These are phyloP conservation scores for Thamnidium elegans DNA, from an alignment of 192 early-diverging fungal species.

Conservation along the genomic window DNA sequence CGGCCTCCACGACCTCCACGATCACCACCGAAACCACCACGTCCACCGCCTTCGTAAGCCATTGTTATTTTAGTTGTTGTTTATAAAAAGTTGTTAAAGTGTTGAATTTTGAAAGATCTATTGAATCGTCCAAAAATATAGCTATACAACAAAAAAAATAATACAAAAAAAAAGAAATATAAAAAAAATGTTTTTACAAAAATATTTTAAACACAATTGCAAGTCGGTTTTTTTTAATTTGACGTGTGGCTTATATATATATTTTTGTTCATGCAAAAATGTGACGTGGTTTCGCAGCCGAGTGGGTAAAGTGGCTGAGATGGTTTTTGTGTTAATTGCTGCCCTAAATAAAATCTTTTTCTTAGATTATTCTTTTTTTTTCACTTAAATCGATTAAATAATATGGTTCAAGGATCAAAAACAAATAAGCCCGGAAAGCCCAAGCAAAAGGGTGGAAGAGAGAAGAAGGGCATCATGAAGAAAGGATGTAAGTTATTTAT, in stretches of 20 bases:
- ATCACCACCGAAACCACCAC: slow-evolving; percentile 34
- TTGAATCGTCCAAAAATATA: background rate
- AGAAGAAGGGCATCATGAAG: slow-evolving; percentile 23
- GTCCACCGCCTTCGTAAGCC: slow-evolving; percentile 28
- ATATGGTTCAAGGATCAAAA: slow-evolving; percentile 22
- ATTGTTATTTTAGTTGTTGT: slow-evolving; percentile 16
- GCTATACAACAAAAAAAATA: slow-evolving; percentile 1
- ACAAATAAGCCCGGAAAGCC: slow-evolving; percentile 1
- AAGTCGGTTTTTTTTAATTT: background rate
- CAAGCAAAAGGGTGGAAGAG: slow-evolving; percentile 13
- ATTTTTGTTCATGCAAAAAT: background rate
- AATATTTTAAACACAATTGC: background rate
- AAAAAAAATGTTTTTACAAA: slow-evolving; percentile 4
- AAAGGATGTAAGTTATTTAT: slow-evolving; percentile 22
- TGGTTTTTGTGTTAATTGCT: background rate
- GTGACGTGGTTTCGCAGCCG: too few species aligned
- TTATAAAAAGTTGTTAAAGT: background rate
- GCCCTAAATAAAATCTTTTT: too few species aligned
- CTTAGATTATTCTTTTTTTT: background rate
- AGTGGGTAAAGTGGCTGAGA: too few species aligned
- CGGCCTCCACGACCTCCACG: slow-evolving; percentile 45
- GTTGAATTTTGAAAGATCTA: background rate
- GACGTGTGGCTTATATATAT: slow-evolving; percentile 16
- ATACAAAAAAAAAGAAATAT: background rate
- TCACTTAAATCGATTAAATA: background rate